Evolutionary conservation across 176 grass and related monocot species (phyloP), one percentile per base, ranked within the genome.

Genomic region (Ensete glaucum): DNA sequence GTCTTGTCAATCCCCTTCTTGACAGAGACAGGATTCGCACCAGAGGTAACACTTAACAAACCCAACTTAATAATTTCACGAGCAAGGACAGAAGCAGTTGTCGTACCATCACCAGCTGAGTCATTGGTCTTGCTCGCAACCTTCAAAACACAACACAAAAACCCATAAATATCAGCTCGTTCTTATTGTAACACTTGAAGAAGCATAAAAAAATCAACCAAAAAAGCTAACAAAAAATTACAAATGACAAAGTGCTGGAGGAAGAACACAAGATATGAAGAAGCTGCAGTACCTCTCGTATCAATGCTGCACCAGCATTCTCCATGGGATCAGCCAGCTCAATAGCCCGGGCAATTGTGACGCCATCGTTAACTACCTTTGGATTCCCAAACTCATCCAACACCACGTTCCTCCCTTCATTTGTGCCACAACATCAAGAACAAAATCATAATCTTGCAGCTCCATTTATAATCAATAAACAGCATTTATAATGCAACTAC

Each of bases 301-400:
- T 73, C 50, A 73, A 13, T 11, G 71, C 52, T 73, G 71, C 71
- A 55, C 52, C 71, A 54, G 71, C 71, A 73, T 73, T 73, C 71
- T 73, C 71, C 71, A 73, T 73, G 50, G 71, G 52, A 56, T 73
- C 71, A 26, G 71, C 20, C 10, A 73, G 52, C 71, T 73, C 52
- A 55, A 73, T 73, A 73, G 71, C 52, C 21, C 22, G 22, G 24
- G 71, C 71, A 24, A 73, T 73, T 53, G 71, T 73, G 17, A 73
- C 71, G 24, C 71, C 52, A 55, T 73, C 71, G 55, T 73, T 56
- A 73, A 73, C 71, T 1, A 73, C 71, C 27, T 27, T 73, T 25
- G 71, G 71, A 26, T 54, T 73, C 52, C 71, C 71, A 27, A 73
- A 73, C 21, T 73, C 71, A 20, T 71, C 69, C 69, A 71, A 27